Evolutionary conservation across 2,329 filamentous ascomycete species (phyloP), one percentile per base, ranked within the genome.

Genomic region (Neonectria punicea): DNA sequence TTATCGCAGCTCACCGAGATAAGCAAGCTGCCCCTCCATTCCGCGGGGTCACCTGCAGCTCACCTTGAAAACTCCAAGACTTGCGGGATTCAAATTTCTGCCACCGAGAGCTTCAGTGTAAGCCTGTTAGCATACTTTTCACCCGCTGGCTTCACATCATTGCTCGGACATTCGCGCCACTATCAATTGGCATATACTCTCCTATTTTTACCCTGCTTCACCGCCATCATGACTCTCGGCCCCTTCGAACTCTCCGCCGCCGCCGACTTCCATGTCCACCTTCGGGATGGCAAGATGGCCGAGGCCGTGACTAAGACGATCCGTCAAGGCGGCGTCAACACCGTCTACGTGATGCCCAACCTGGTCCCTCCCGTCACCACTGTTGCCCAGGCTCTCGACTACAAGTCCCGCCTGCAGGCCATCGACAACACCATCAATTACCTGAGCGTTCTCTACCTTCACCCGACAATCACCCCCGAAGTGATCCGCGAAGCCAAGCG

Each of bases 371-470:
- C 66, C 51, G 54, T 68, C n/a, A 70, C 66, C 54, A 59, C 62
- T 22, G 65, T 69, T 11, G 60, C 47, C 14, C 51, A 88, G 77
- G 91, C 89, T 9, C 81, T 93, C 25, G 87, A 88, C 46, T 94
- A 94, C 80, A 86, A 89, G 77, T 77, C 82, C 28, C 83, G 85
- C 50, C 82, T 94, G 16, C 81, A 86, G 70, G 83, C 85, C 47
- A 80, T 92, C 66, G 87, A 89, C 55, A 84, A 87, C 2, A 83
- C 85, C 56, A 87, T 93, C 64, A 86, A 86, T 64, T 93, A 88
- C 74, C 85, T 94, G 64, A 93, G 94, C 91, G 91, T 91, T 1
- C 84, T 94, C 47, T 93, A 89, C 74, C 80, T 86, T 66, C 89
- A 92, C 75, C 81, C 85, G 11, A 86, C 85, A 22, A 83, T 92